phyloP scores from a whole-genome alignment of 1,284 basidiomycete genomes.

The Caloboletus firmus region DNA sequence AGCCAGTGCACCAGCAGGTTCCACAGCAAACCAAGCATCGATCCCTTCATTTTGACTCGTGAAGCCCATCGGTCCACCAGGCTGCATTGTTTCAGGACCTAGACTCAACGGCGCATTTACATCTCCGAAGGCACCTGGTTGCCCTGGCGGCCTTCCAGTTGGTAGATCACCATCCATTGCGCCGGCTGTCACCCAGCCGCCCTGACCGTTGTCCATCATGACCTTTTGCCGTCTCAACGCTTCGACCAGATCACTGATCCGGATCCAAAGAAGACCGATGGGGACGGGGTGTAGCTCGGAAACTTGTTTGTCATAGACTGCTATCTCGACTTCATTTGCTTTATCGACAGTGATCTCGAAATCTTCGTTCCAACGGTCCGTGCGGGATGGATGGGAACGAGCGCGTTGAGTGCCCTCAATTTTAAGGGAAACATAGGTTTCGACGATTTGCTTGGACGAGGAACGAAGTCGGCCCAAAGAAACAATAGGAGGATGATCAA shows the following conservation, averaged over 20 bases:
- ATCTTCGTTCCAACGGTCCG: slow-evolving; percentile 96
- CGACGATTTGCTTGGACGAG: slow-evolving; percentile 75
- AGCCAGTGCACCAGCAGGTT: slow-evolving; percentile 93
- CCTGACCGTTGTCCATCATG: slow-evolving; percentile 78
- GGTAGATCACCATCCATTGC: slow-evolving; percentile 68
- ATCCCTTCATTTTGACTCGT: slow-evolving; percentile 69
- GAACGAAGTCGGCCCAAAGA: slow-evolving; percentile 62
- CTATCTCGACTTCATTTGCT: slow-evolving; percentile 97
- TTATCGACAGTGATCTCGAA: slow-evolving; percentile 98
- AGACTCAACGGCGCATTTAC: slow-evolving; percentile 60
- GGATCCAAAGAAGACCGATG: slow-evolving; percentile 95
- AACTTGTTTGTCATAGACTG: slow-evolving; percentile 90
- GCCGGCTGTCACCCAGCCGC: slow-evolving; percentile 91
- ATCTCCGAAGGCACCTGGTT: slow-evolving; percentile 46
- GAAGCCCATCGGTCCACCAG: slow-evolving; percentile 34
- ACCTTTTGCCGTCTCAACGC: slow-evolving; percentile 93
- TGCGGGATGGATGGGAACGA: slow-evolving; percentile 89
- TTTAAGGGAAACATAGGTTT: slow-evolving; percentile 93
- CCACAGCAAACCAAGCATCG: slow-evolving; percentile 96
- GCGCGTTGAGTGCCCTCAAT: slow-evolving; percentile 95
- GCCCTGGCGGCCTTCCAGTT: slow-evolving; percentile 37
- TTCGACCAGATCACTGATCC: slow-evolving; percentile 93
- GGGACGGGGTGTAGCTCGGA: slow-evolving; percentile 81
- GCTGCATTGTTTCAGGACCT: slow-evolving; percentile 33
- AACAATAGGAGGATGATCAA: slow-evolving; percentile 87